Evolutionary conservation across 768 basidiomycete species (phyloP), one percentile per base, ranked within the genome.

Genomic region (Rhodotorula kratochvilovae): DNA sequence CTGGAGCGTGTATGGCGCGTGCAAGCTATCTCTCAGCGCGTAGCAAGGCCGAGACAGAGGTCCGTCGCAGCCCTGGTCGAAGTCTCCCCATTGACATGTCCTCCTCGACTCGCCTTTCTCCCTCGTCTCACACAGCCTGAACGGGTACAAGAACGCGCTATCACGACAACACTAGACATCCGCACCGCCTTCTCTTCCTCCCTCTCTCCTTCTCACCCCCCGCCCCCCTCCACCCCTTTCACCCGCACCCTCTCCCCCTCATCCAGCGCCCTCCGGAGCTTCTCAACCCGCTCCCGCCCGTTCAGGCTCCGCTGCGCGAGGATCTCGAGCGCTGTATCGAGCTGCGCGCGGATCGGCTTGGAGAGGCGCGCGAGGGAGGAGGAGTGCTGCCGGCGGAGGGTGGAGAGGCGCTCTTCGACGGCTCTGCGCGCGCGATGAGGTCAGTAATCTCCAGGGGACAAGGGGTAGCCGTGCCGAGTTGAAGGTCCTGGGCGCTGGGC

Each of bases 201-300:
- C 5, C 25, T 5, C 45, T 5, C 27, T 29, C 51, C n/a, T 13
- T 2, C n/a, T 11, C 16, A 53, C 27, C 51, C 51, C 7, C 50
- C 27, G 25, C 50, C 51, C 29, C 27, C 27, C 48, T 1, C 23
- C 48, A 27, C 48, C 51, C 29, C n/a, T 3, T 29, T 6, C 3
- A 10, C 48, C 48, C 6, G 48, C 27, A 5, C 45, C 36, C 46
- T 57, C 56, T 59, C 29, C 5, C 65, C 65, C 56, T 45, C 48
- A 35, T 92, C 90, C 50, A 92, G 81, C 79, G 87, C 86, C 75
- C 81, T 82, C 17, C 81, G 79, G 56, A 92, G 80, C 46, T 85
- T 76, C 72, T 89, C 87, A 25, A 91, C 83, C 77, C 90, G 88
- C 66, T 84, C 84, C 86, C 88, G 83, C 77, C 87, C 89, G 7